Conservation (phyloP, 2,329 filamentous ascomycete genomes). For the Aspergillus jensenii region DNA sequence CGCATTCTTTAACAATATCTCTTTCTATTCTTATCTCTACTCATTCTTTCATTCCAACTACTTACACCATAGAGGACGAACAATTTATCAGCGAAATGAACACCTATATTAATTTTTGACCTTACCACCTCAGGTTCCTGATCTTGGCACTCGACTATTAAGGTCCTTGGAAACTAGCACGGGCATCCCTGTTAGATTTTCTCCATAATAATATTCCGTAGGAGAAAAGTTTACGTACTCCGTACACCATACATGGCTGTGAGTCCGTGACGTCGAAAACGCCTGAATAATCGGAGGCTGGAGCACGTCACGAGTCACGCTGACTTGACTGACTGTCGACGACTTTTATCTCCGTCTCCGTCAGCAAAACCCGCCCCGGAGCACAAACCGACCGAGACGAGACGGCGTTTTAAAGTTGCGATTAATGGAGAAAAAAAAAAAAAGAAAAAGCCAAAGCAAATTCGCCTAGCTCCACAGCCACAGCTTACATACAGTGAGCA, state of each 20-base stretch:
- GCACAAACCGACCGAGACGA: neutral
- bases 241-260: neutral
- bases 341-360: neutral
- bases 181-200: neutral
- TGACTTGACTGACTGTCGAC: too few species aligned
- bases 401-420: too few species aligned
- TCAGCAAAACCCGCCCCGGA: neutral
- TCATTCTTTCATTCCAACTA: neutral
- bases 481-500: too few species aligned
- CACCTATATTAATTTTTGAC: neutral
- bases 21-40: neutral
- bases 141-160: neutral
- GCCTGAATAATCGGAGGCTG: neutral
- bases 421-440: too few species aligned
- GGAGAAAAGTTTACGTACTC: neutral
- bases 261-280: neutral
- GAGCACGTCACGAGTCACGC: slow-evolving; percentile 2
- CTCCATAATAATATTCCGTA: neutral
- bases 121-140: neutral
- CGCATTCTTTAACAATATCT: neutral
- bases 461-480: too few species aligned
- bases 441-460: too few species aligned
- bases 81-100: neutral
- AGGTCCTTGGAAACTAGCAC: neutral
- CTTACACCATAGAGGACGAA: neutral